Evolutionary conservation across 768 basidiomycete species (phyloP), one percentile per base, ranked within the genome.

Genomic region (Hygrocybe coccinea): DNA sequence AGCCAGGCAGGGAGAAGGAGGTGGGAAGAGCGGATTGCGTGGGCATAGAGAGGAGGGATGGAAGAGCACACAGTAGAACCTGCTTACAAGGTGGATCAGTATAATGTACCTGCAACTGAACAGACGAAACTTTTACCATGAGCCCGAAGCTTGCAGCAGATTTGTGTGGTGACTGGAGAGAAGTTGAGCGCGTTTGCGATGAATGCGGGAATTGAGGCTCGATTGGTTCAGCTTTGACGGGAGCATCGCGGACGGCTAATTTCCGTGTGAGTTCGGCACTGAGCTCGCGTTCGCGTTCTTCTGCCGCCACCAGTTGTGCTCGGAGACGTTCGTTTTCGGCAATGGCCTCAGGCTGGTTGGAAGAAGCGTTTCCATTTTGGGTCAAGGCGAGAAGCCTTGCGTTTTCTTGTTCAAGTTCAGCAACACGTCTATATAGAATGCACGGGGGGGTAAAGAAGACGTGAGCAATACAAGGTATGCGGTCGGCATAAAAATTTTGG

Each of bases 361-460:
- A 34, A 33, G 54, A 41, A 38, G 65, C 65, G 60, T 64, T 67
- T 51, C 74, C 74, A 41, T 67, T 72, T 65, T 81, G 79, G 56
- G 85, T 75, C 59, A 88, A 71, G 38, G 78, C 77, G 34, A 82
- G 76, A 52, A 93, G 83, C 38, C 85, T 78, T 43, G 81, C 85
- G 62, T 91, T 92, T 68, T 92, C 91, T 67, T 87, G 83, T 72
- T 92, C 91, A 29, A 93, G 76, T 66, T 89, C 86, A 58, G 83
- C 81, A 64, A 93, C 89, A 55, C 86, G 91, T 64, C 91, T 93
- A 72, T 49, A 5, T 22, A 17, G 11, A 5, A 12, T 3, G 44
- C 7, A 12, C 15, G 22, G 12, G 3, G 11, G 12, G 22, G 44
- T n/a, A 5, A 49, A 25, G 25, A 53, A 60, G 61, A 62, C 59